Evolutionary conservation across 2,329 filamentous ascomycete species (phyloP), one percentile per base, ranked within the genome.

Genomic region (Colletotrichum sp.): DNA sequence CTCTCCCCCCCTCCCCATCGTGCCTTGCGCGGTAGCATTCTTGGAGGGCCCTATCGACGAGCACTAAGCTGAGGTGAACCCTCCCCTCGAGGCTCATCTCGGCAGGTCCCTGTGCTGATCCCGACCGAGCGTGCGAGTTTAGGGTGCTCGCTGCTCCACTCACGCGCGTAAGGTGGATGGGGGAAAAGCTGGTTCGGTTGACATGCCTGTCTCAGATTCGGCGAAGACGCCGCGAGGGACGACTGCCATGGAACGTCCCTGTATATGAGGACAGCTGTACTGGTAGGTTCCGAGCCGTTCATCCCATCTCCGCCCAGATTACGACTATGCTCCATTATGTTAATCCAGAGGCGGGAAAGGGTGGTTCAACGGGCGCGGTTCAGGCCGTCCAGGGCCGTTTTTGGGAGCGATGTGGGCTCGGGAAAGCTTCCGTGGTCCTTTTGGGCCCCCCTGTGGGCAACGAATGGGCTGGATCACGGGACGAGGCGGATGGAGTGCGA

Each of bases 201-300:
- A 70, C 24, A 61, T 70, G 67, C 36, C 18, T 63, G 67, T 70
- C 57, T 70, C 67, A 70, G 67, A 70, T 63, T 32, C 67, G 67
- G n/a, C 36, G 63, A 28, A 28, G 24, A 12, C 34, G 30, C 57
- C 57, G 28, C 4, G 48, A 26, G 48, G 15, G 15, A 28, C 24
- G 30, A 24, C 43, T 59, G 28, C 30, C 48, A 24, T 16, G 48
- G 26, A 21, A 67, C 28, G 43, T 36, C 28, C 48, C 55, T 28
- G 52, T 12, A 32, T 26, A 10, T 7, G 61, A 43, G 61, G 26
- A 32, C 61, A 59, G 24, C 55, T 59, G 55, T 30, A 59, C 55
- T 48, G 39, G n/a, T 52, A 52, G 43, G 43, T 52, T 52, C 10
- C 43, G 43, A 52, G 43, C 43, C n/a, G 6, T 48, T 52, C 43